These are phyloP conservation scores for Rhizomucor miehei DNA, from an alignment of 371 early-diverging fungal genomes.

Conservation along the genomic window DNA sequence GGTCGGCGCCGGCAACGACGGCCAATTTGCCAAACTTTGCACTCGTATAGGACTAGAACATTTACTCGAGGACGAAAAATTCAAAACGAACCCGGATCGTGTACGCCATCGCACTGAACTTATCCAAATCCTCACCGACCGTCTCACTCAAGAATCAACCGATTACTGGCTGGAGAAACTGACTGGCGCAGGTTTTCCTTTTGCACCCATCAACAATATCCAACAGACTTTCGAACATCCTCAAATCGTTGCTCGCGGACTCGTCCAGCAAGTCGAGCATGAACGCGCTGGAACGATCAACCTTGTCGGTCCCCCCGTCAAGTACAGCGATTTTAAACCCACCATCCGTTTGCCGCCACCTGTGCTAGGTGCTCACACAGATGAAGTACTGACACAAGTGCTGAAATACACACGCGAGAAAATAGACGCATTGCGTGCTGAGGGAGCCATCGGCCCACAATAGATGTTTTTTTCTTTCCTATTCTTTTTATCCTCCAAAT, in stretches of 20 bases:
- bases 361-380: constrained; percentile 84
- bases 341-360: constrained; percentile 81
- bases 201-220: constrained; percentile 86
- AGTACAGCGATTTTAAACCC: constrained; percentile 67
- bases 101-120: constrained; percentile 71
- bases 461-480: not conserved
- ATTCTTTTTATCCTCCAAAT: no score
- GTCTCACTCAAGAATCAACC: constrained; percentile 52
- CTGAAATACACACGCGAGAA: constrained; percentile 54
- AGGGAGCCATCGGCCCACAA: constrained; percentile 34
- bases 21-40: constrained; percentile 73
- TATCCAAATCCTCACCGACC: constrained; percentile 49
- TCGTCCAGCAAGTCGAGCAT: constrained; percentile 82
- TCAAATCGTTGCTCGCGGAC: constrained; percentile 73
- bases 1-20: constrained; percentile 88
- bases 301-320: constrained; percentile 77
- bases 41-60: constrained; percentile 46
- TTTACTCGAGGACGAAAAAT: constrained; percentile 50
- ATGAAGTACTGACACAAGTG: constrained; percentile 61
- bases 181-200: constrained; percentile 72
- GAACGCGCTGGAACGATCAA: constrained; percentile 77
- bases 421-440: constrained; percentile 31
- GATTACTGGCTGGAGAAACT: constrained; percentile 64
- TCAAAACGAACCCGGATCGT: constrained; percentile 65
- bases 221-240: constrained; percentile 85